Evolutionary conservation across 2,329 filamentous ascomycete genomes (phyloP).

Genomic region (Calonectria hawksworthii): DNA sequence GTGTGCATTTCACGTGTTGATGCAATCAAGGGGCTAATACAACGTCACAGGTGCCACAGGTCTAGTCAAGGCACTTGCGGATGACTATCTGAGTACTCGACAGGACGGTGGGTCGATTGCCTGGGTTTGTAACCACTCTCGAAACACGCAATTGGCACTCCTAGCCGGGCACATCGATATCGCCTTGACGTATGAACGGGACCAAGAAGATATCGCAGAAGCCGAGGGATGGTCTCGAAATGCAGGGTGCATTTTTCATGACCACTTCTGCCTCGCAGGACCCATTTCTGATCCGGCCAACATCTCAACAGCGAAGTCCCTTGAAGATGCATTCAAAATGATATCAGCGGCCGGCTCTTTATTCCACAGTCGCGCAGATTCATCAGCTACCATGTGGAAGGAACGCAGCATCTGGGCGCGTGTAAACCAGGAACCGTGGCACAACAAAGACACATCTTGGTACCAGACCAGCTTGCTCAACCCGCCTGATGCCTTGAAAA

Average conservation of each 20-base stretch:
- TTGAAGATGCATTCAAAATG: not conserved
- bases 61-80: not conserved
- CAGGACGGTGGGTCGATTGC: too few species aligned
- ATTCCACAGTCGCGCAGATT: not conserved
- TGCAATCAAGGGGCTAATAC: not conserved
- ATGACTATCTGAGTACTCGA: too few species aligned
- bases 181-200: not conserved
- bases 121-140: not conserved
- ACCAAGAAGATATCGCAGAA: not conserved
- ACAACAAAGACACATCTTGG: not conserved
- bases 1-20: too few species aligned
- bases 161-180: not conserved
- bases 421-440: not conserved
- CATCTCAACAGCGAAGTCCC: not conserved
- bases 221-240: not conserved
- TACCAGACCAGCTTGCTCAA: not conserved
- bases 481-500: not conserved
- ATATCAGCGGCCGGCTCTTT: not conserved
- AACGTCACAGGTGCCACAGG: not conserved
- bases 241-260: not conserved
- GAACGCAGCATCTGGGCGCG: not conserved
- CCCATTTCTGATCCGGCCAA: not conserved
- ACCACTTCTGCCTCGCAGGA: not conserved
- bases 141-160: not conserved
- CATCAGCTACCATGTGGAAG: not conserved